These are phyloP conservation scores for Aspergillus cristatus DNA, from an alignment of 495 filamentous ascomycete genomes.

Conservation along the genomic window DNA sequence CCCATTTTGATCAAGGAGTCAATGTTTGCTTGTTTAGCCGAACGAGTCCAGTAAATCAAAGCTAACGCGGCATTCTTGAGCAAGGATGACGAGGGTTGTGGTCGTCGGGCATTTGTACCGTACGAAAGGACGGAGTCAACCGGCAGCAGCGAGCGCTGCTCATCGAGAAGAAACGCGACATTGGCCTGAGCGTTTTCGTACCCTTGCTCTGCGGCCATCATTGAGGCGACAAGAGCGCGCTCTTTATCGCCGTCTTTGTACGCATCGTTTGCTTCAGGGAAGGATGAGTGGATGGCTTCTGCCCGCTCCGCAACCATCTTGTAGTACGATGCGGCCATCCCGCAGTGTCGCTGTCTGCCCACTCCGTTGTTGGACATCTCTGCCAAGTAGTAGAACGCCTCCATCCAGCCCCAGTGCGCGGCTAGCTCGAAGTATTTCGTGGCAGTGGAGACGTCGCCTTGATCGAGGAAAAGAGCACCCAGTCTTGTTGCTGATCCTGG, in stretches of 20 bases:
- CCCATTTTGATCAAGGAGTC: constrained; percentile 97
- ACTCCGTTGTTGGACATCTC: constrained; percentile 79
- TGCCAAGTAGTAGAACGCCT: constrained; percentile 91
- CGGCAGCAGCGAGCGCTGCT: constrained; percentile 57
- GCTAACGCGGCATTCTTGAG: constrained; percentile 68
- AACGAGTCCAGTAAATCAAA: constrained; percentile 92
- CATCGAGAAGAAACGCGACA: constrained; percentile 84
- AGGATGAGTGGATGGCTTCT: constrained; percentile 74
- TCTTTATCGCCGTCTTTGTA: constrained; percentile 83
- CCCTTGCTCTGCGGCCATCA: constrained; percentile 93
- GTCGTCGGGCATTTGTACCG: constrained; percentile 19
- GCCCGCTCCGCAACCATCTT: constrained; percentile 90
- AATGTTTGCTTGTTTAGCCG: constrained; percentile 85
- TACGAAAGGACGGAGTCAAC: constrained; percentile 38
- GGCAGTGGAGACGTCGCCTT: constrained; percentile 68
- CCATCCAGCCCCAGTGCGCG: constrained; percentile 76
- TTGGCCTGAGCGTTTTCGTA: constrained; percentile 92
- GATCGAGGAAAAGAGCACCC: constrained; percentile 81
- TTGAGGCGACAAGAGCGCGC: constrained; percentile 69
- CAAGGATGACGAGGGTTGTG: constrained; percentile 25
- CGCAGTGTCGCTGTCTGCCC: constrained; percentile 72
- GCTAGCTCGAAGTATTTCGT: constrained; percentile 89
- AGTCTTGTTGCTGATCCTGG: constrained; percentile 75
- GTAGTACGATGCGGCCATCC: constrained; percentile 76
- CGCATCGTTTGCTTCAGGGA: constrained; percentile 76